Conservation (phyloP, 2,329 filamentous ascomycete genomes). For the Drechslerella stenobrocha region DNA sequence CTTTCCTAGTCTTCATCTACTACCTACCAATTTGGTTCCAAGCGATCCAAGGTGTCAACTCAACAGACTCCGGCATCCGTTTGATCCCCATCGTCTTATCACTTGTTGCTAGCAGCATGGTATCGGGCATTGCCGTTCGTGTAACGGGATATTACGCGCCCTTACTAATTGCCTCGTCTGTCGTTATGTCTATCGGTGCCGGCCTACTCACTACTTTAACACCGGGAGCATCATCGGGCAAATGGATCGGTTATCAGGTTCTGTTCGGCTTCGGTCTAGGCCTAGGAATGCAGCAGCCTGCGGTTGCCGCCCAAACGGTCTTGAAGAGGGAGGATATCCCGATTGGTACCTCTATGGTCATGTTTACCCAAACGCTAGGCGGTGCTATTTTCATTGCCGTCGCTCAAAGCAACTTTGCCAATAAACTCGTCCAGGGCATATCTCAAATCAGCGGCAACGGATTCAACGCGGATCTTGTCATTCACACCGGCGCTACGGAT, state of each 20-base stretch:
- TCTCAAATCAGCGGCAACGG: slow-evolving; percentile 17
- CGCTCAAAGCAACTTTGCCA: slow-evolving; percentile 62
- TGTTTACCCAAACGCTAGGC: slow-evolving; percentile 65
- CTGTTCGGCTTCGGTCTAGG: slow-evolving; percentile 63
- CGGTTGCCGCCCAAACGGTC: slow-evolving; percentile 64
- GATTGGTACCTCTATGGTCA: slow-evolving; percentile 62
- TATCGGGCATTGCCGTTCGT: slow-evolving; percentile 60
- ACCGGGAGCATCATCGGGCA: slow-evolving; percentile 54
- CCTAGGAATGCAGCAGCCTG: slow-evolving; percentile 63
- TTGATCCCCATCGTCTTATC: slow-evolving; percentile 62
- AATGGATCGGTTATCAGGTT: slow-evolving; percentile 58
- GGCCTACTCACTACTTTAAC: slow-evolving; percentile 63
- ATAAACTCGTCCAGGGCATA: slow-evolving; percentile 56
- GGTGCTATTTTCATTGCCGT: slow-evolving; percentile 65
- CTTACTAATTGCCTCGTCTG: slow-evolving; percentile 61
- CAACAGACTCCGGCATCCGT: slow-evolving; percentile 63
- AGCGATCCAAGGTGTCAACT: slow-evolving; percentile 61
- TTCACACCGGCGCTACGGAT: slow-evolving; percentile 64
- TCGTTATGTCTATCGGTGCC: slow-evolving; percentile 60
- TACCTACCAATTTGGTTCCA: slow-evolving; percentile 63
- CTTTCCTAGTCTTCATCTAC: slow-evolving; percentile 63
- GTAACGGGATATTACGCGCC: slow-evolving; percentile 66
- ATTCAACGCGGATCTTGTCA: slow-evolving; percentile 57
- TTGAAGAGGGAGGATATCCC: slow-evolving; percentile 62
- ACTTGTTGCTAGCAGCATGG: slow-evolving; percentile 60